Evolutionary conservation across 305 asterid genomes (phyloP).

Genomic region (Solanum hybrid): DNA sequence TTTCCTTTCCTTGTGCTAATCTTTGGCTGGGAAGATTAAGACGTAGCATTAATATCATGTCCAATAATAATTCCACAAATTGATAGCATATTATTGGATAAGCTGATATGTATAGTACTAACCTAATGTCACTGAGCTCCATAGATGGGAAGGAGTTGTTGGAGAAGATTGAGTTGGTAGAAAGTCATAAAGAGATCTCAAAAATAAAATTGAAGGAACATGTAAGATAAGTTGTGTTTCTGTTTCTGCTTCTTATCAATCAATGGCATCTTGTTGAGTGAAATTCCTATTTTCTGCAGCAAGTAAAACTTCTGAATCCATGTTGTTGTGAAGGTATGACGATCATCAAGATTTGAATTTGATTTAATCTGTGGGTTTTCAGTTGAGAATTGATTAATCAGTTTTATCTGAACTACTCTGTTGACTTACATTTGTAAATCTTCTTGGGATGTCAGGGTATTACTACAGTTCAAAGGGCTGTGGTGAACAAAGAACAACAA

Average conservation of each 20-base stretch:
- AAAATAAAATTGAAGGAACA: constrained; percentile 60
- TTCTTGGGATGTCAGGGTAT: constrained; percentile 55
- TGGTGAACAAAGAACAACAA: constrained; percentile 33
- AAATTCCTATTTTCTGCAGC: constrained; percentile 33
- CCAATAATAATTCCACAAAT: too few species aligned
- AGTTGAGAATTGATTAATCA: not conserved
- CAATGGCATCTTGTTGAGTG: not conserved
- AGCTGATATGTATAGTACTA: too few species aligned
- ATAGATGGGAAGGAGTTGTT: too few species aligned
- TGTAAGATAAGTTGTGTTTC: constrained; percentile 26
- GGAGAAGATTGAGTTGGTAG: too few species aligned
- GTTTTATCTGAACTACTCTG: constrained; percentile 1
- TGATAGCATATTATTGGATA: too few species aligned
- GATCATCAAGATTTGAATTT: not conserved
- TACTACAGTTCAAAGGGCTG: constrained; percentile 62
- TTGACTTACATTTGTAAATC: constrained; percentile 2
- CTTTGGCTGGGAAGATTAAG: too few species aligned
- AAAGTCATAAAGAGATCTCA: constrained; percentile 13
- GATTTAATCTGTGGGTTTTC: not conserved
- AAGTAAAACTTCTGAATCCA: constrained; percentile 10
- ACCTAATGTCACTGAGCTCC: too few species aligned
- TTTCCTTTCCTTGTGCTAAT: too few species aligned
- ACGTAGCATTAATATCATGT: too few species aligned
- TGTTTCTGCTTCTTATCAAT: not conserved
- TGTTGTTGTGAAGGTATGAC: constrained; percentile 73